These are phyloP conservation scores for Kondoa malvinella DNA, from an alignment of 768 basidiomycete species.

Conservation along the genomic window DNA sequence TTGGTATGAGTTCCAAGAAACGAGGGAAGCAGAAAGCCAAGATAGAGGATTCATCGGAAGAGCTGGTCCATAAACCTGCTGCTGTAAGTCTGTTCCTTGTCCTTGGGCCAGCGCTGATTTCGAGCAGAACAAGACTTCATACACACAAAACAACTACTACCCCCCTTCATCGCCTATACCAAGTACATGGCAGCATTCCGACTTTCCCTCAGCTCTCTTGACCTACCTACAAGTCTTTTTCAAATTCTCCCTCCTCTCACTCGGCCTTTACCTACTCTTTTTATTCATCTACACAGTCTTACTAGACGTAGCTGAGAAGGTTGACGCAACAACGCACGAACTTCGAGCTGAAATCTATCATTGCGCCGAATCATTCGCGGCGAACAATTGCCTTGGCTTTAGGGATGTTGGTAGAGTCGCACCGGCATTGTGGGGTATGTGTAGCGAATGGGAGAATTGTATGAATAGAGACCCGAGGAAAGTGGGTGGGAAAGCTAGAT, in stretches of 20 bases:
- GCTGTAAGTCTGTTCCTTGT: background rate
- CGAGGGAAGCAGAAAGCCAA: background rate
- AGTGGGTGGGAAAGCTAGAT: conserved; percentile 60
- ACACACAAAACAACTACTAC: conserved; percentile 1
- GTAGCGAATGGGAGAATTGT: conserved; percentile 58
- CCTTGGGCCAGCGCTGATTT: background rate
- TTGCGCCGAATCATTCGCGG: conserved; percentile 66
- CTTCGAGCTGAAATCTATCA: conserved; percentile 81
- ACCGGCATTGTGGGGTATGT: conserved; percentile 75
- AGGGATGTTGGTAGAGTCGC: conserved; percentile 45
- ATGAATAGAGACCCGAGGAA: conserved; percentile 87
- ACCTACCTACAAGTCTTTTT: conserved; percentile 87
- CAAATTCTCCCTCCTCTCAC: conserved; percentile 62
- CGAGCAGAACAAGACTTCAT: background rate
- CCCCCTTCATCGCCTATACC: background rate
- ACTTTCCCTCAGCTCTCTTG: conserved; percentile 12
- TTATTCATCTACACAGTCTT: conserved; percentile 81
- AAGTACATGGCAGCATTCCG: conserved; percentile 6
- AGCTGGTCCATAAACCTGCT: background rate
- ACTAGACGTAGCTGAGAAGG: conserved; percentile 69
- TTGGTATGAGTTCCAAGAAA: too few relatives aligned
- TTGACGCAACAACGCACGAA: conserved; percentile 76
- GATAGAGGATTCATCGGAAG: background rate
- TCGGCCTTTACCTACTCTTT: conserved; percentile 68
- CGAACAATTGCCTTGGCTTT: conserved; percentile 29